Conservation (phyloP, 345 rosid species). For the Populus deltoides region DNA sequence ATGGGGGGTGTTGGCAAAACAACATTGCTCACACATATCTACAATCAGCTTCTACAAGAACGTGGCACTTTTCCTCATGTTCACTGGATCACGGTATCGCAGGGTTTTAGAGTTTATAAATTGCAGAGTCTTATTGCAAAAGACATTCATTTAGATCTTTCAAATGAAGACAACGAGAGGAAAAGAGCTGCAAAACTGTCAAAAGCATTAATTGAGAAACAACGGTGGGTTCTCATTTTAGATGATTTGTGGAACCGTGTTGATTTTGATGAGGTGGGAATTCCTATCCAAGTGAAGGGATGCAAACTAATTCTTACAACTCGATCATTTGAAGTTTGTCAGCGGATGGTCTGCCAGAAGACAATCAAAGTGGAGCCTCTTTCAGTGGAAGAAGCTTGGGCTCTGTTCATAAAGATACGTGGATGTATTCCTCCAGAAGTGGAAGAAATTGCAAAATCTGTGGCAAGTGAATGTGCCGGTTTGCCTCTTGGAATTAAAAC, state of each 20-base stretch:
- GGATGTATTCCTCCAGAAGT: no score
- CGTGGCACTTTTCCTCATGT: background rate
- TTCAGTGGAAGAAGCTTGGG: background rate
- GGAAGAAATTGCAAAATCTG: no score
- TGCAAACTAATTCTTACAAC: background rate
- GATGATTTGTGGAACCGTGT: conserved; percentile 15
- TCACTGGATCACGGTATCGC: conserved; percentile 9
- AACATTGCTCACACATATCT: conserved; percentile 2
- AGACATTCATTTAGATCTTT: background rate
- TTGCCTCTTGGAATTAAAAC: no score
- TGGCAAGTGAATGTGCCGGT: no score
- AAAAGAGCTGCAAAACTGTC: conserved; percentile 6
- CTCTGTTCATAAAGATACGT: no score
- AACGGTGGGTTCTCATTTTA: conserved; percentile 4
- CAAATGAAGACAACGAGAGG: background rate
- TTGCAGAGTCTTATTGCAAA: conserved; percentile 7
- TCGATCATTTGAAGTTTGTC: conserved; percentile 3
- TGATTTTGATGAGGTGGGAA: background rate
- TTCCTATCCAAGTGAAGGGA: background rate
- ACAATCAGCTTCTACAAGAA: background rate
- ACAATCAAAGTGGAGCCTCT: background rate
- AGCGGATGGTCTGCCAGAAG: background rate
- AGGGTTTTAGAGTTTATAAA: background rate
- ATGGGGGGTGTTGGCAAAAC: conserved; percentile 18
- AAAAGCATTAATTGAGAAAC: background rate